Conservation (phyloP, 768 basidiomycete genomes). For the Mycena polygramma region DNA sequence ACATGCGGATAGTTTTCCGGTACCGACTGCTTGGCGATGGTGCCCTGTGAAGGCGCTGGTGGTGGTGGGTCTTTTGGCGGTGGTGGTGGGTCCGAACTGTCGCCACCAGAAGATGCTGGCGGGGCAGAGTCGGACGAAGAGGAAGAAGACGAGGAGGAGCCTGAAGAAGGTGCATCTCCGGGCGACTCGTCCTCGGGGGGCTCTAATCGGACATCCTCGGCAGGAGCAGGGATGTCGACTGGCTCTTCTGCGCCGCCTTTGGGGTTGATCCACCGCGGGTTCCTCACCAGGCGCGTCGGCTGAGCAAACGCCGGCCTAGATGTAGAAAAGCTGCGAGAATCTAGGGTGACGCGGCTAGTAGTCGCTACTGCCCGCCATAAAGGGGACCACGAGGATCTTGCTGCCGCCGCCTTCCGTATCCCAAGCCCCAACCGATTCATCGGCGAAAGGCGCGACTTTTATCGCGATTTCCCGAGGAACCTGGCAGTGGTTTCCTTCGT, state of each 20-base stretch:
- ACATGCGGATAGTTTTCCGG: conserved; percentile 95
- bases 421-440: conserved; percentile 33
- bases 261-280: conserved; percentile 57
- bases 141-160: conserved; percentile 33
- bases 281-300: conserved; percentile 46
- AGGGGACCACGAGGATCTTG: conserved; percentile 7
- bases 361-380: conserved; percentile 28
- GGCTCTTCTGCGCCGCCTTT: conserved; percentile 44
- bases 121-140: conserved; percentile 51
- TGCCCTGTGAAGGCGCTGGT: conserved; percentile 51
- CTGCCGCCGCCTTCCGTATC: conserved; percentile 22
- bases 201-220: conserved; percentile 31
- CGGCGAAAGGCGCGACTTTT: conserved; percentile 25
- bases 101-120: conserved; percentile 56
- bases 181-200: conserved; percentile 42
- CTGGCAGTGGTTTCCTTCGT: background rate
- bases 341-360: conserved; percentile 31
- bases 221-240: conserved; percentile 42
- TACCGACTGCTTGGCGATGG: conserved; percentile 88
- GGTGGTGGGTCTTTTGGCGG: conserved; percentile 47
- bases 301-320: conserved; percentile 42
- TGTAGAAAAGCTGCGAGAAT: conserved; percentile 44
- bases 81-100: conserved; percentile 45
- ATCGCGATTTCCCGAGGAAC: conserved; percentile 2
- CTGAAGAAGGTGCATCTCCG: conserved; percentile 25